Base-by-base conservation (phyloP, 1,139 yeast genomes). In the Blastobotrys serpentis region DNA sequence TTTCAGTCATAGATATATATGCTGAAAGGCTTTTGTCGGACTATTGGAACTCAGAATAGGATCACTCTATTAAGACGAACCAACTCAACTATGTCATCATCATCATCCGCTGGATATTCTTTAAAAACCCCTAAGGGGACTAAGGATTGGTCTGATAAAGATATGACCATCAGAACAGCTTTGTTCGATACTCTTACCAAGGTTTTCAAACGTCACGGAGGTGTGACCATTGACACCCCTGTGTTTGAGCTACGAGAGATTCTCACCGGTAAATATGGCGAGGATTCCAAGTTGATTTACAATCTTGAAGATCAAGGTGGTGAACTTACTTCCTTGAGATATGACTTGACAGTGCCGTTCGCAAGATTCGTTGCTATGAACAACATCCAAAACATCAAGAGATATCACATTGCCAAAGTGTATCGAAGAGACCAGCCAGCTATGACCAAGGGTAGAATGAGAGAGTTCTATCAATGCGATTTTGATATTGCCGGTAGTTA, bases 341-440 rank as follows among this genome's bases (percentile, higher is more conserved):
- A 92, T 66, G 98, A 92, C 68, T 77, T 92, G 68, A 92, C 98
- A 0, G 98, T 92, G 41, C 98, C 98, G 48, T 92, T 92, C 72
- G 98, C 98, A 10, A 79, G 98, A 67, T 92, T 79, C 64, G 95
- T 92, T 49, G 98, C 98, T 30, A 85, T 88, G 84, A 92, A 92
- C 73, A 88, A 87, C 62, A 78, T 92, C 54, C 84, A 87, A 60
- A 80, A 76, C 65, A 92, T 92, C 70, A 92, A 92, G 72, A 79
- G 98, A 66, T 92, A 82, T 69, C 98, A 92, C 72, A 87, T 92
- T 58, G 98, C 98, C 59, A 92, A 92, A 70, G 98, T 92, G 48
- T 92, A 92, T 72, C 81, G 98, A 73, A 84, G 98, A 72, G 98
- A 92, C 67, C 98, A 92, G 70, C 98, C 98, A 4, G 98, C 98